These are phyloP conservation scores for Auriscalpium vulgare DNA, from an alignment of 768 basidiomycete species.

Conservation along the genomic window DNA sequence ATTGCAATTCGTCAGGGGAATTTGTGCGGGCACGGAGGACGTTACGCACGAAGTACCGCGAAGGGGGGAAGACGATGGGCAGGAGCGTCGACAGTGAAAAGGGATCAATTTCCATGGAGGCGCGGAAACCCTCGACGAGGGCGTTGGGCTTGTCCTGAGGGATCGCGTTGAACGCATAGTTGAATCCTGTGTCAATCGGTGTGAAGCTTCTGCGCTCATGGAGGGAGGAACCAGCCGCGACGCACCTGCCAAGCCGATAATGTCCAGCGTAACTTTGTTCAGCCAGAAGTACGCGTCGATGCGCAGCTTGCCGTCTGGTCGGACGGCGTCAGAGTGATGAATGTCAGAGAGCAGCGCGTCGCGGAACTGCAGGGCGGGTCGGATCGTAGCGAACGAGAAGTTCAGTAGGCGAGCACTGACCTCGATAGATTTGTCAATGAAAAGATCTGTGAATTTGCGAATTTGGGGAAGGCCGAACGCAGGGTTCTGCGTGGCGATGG, in stretches of 20 bases:
- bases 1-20: background rate
- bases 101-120: slow-evolving; percentile 2
- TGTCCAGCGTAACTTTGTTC: slow-evolving; percentile 1
- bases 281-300: slow-evolving; percentile 2
- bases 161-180: slow-evolving; percentile 7
- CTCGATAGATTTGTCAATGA: slow-evolving; percentile 1
- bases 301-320: background rate
- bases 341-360: background rate
- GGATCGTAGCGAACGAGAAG: background rate
- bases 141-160: background rate
- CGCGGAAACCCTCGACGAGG: slow-evolving; percentile 5
- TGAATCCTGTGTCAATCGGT: slow-evolving; percentile 2
- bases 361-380: background rate
- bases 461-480: slow-evolving; percentile 1
- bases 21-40: background rate
- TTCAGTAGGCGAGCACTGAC: background rate
- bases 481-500: background rate
- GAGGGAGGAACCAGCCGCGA: background rate
- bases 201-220: background rate
- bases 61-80: background rate
- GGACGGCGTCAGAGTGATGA: background rate
- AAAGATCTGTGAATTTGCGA: background rate
- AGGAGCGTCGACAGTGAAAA: slow-evolving; percentile 4
- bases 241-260: slow-evolving; percentile 2
- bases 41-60: slow-evolving; percentile 4